Evolutionary conservation across 768 basidiomycete species (phyloP), one percentile per base, ranked within the genome.

Genomic region (Chalciporus sphaerocephalus): DNA sequence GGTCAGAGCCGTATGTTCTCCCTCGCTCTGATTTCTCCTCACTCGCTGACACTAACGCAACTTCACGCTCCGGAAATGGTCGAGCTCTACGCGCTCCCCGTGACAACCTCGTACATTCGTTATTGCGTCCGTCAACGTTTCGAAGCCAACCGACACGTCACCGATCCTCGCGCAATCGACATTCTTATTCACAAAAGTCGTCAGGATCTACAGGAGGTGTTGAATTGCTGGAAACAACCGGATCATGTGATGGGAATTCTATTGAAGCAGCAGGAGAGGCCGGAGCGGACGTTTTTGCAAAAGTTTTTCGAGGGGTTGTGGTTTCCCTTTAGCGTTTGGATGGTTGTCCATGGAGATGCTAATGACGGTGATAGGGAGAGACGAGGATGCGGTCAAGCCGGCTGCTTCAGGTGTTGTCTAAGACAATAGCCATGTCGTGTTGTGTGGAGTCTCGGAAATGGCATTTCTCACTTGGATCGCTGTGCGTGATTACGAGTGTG

Each of bases 181-280:
- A 71, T 95, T 36, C 74, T 97, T 56, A 60, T 96, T 32, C 76
- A 86, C 60, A 97, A 97, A 74, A 75, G 80, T 42, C 74, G 81
- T 52, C 86, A 83, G 69, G 92, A 97, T 55, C 90, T 82, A 60
- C 95, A 98, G 74, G 95, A 97, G 74, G 85, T 86, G 42, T 74
- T 96, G 75, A 97, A 97, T 62, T 80, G 78, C 57, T 97, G 93
- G 93, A 93, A 93, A 61, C 87, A 89, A 72, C 77, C 74, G 34
- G 86, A 90, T 50, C 89, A 92, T 59, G 71, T 92, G 23, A 67
- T 83, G 65, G 88, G 87, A 3, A 77, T 87, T 25, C 62, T 91
- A 40, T 65, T 90, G 47, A 64, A 76, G 50, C 53, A 61, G 44
- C 68, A 73, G 1, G 69, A 75, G 42, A 73, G 75, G 48, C 71